Percentiles rank a stretch among this genome's conserved stretches.
phyloP scores from a whole-genome alignment of 2,329 filamentous ascomycete genomes.

The Knufia fluminis region DNA sequence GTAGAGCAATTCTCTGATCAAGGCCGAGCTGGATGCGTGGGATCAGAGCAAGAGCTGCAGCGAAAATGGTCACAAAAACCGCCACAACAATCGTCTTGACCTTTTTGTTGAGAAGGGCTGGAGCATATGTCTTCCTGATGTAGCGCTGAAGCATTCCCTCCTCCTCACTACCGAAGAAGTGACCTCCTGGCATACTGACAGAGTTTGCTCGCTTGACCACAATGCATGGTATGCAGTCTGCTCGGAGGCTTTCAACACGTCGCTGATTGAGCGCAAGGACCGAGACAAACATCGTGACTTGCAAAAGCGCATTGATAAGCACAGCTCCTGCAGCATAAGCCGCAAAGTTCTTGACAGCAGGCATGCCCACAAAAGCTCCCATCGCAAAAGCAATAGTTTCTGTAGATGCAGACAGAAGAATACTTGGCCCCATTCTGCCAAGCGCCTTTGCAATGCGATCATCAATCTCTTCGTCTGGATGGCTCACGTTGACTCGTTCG shows the following conservation, averaged over 20 bases:
- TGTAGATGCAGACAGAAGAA: constrained; percentile 86
- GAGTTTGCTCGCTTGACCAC: constrained; percentile 68
- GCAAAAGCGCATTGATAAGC: constrained; percentile 91
- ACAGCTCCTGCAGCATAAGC: constrained; percentile 93
- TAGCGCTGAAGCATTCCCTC: constrained; percentile 78
- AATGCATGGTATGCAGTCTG: constrained; percentile 86
- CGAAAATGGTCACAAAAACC: constrained; percentile 78
- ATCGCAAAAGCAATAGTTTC: constrained; percentile 91
- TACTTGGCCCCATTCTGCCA: constrained; percentile 95
- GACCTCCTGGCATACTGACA: constrained; percentile 52
- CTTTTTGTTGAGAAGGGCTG: constrained; percentile 67
- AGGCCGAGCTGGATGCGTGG: constrained; percentile 78
- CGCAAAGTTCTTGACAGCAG: constrained; percentile 93
- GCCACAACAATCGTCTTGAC: constrained; percentile 68
- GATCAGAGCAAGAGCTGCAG: constrained; percentile 72
- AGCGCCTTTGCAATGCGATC: constrained; percentile 76
- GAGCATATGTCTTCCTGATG: constrained; percentile 84
- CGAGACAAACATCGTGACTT: constrained; percentile 94
- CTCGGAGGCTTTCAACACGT: constrained; percentile 76
- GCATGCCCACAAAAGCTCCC: constrained; percentile 93
- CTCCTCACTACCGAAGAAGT: constrained; percentile 65
- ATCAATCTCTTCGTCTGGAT: constrained; percentile 80
- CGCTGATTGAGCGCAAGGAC: constrained; percentile 85
- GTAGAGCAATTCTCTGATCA: constrained; percentile 90
- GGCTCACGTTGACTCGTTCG: constrained; percentile 83